These are phyloP conservation scores for Solanum chacoense DNA, from an alignment of 305 asterid species.

Conservation along the genomic window DNA sequence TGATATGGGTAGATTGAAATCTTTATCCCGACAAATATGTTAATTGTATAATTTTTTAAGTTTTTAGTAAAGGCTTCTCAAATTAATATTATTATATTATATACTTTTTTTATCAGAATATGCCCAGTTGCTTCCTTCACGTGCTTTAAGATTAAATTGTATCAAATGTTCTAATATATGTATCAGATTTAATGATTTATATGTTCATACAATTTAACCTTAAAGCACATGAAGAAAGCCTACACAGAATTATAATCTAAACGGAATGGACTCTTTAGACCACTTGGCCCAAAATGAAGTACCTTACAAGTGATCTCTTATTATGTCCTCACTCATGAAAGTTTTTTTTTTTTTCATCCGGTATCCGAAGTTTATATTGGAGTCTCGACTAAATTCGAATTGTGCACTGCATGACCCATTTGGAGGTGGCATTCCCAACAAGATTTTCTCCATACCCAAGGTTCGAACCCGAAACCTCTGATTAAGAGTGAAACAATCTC, in stretches of 20 bases:
- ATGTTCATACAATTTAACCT: background rate
- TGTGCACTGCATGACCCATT: fast-evolving
- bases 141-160: background rate
- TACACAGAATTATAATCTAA: background rate
- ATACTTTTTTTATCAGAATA: background rate
- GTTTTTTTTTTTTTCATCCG: no score
- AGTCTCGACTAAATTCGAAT: no score
- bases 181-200: background rate
- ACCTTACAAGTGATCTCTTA: background rate
- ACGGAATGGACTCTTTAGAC: background rate
- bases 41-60: background rate
- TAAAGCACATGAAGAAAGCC: background rate
- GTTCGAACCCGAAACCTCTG: fast-evolving
- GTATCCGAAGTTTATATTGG: fast-evolving
- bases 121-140: background rate
- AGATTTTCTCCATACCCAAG: background rate
- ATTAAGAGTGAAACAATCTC: fast-evolving
- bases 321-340: background rate
- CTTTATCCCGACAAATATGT: background rate
- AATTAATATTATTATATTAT: no score
- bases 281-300: background rate
- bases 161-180: background rate
- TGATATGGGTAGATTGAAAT: background rate
- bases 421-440: background rate
- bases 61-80: background rate